Percentiles rank a stretch among this genome's conserved stretches.
These are phyloP conservation scores for Globisporangium polare DNA, from an alignment of 352 stramenopile genomes.

Conservation along the genomic window DNA sequence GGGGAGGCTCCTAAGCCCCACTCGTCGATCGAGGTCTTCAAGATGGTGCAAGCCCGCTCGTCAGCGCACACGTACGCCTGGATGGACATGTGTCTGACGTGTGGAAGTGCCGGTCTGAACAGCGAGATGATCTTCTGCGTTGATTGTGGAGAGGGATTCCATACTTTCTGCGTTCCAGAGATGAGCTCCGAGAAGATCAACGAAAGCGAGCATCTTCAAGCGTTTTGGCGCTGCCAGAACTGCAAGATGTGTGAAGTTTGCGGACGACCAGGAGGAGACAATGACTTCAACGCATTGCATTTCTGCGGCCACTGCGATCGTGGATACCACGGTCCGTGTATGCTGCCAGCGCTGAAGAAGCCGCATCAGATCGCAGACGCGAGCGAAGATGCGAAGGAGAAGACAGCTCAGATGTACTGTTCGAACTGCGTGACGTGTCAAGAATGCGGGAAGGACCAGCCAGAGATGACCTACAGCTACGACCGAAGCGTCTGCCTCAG, in stretches of 20 bases:
- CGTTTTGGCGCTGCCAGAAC: conserved; percentile 92
- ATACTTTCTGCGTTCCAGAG: conserved; percentile 88
- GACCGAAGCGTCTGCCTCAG: conserved; percentile 51
- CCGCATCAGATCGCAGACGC: conserved; percentile 12
- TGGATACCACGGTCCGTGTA: conserved; percentile 49
- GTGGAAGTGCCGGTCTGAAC: conserved; percentile 78
- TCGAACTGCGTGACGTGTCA: conserved; percentile 60
- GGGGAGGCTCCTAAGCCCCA: conserved; percentile 39
- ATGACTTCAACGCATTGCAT: conserved; percentile 21
- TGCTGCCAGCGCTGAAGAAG: conserved; percentile 36
- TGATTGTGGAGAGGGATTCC: conserved; percentile 95
- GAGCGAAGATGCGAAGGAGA: conserved; percentile 3
- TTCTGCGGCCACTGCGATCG: conserved; percentile 49
- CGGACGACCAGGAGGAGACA: conserved; percentile 41
- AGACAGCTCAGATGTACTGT: conserved; percentile 46
- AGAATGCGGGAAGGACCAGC: conserved; percentile 39
- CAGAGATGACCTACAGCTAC: conserved; percentile 62
- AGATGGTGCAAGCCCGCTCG: conserved; percentile 68
- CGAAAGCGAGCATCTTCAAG: conserved; percentile 49
- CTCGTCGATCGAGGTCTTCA: conserved; percentile 67
- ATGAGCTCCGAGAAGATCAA: conserved; percentile 29
- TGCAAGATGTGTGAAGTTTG: conserved; percentile 96
- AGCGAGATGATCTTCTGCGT: conserved; percentile 93
- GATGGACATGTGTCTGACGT: conserved; percentile 91
- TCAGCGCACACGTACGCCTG: conserved; percentile 87